Percentiles rank a stretch among this genome's conserved stretches.
These are phyloP conservation scores for Umbelopsis vinacea DNA, from an alignment of 192 early-diverging fungal species.

Conservation along the genomic window DNA sequence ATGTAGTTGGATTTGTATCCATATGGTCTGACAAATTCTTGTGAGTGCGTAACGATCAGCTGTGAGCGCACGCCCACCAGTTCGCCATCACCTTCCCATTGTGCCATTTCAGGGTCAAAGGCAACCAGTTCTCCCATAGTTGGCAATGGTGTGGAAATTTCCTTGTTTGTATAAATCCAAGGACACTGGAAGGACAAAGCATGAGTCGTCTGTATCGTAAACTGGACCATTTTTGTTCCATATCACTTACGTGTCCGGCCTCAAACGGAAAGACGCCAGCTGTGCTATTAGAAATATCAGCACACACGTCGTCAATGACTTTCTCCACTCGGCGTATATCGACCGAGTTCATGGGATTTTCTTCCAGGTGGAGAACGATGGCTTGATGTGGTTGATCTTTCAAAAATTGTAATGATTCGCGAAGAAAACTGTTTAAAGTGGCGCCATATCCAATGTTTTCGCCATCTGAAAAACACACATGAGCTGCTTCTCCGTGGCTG, in stretches of 20 bases:
- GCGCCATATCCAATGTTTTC: background rate
- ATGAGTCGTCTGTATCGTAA: background rate
- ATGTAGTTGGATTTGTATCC: conserved; percentile 20
- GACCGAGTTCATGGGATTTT: conserved; percentile 18
- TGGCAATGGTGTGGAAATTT: conserved; percentile 14
- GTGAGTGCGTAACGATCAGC: conserved; percentile 24
- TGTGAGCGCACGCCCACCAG: conserved; percentile 32
- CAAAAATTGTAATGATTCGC: conserved; percentile 26
- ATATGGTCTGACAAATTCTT: background rate
- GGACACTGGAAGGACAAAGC: conserved; percentile 19
- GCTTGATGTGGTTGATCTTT: conserved; percentile 7
- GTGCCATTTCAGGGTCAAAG: conserved; percentile 37
- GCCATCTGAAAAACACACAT: background rate
- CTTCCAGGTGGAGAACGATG: conserved; percentile 21
- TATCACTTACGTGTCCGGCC: background rate
- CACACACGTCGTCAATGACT: conserved; percentile 9
- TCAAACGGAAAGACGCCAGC: background rate
- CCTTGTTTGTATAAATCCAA: conserved; percentile 28
- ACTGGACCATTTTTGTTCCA: background rate
- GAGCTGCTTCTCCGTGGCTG: background rate
- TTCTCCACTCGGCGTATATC: conserved; percentile 7
- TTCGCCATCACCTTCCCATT: conserved; percentile 41
- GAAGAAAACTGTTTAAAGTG: background rate
- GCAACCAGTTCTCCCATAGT: conserved; percentile 34
- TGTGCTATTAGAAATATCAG: background rate